Evolutionary conservation across 1,284 basidiomycete species (phyloP).

Genomic region (Pseudozyma hubeiensis): DNA sequence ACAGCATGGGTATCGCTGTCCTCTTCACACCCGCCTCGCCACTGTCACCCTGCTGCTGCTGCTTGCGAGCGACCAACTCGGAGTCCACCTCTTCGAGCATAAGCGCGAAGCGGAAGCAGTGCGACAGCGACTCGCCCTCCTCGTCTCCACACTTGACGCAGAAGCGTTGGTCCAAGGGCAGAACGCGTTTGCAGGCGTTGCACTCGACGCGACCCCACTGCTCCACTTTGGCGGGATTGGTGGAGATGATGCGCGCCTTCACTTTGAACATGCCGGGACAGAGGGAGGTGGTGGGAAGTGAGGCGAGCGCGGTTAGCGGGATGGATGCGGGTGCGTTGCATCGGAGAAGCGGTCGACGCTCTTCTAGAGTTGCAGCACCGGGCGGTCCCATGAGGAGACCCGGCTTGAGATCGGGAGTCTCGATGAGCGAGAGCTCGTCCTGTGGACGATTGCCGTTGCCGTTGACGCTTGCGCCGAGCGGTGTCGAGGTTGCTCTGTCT

Average conservation of each 20-base stretch:
- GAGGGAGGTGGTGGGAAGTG: constrained; percentile 31
- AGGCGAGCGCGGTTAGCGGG: constrained; percentile 25
- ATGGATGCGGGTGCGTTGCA: constrained; percentile 40
- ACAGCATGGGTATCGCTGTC: constrained; percentile 27
- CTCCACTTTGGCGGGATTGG: constrained; percentile 34
- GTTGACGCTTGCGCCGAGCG: constrained; percentile 18
- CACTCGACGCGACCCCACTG: constrained; percentile 45
- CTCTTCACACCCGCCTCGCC: constrained; percentile 7
- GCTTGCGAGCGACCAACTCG: constrained; percentile 27
- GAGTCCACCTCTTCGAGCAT: constrained; percentile 47
- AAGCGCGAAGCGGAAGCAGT: constrained; percentile 42
- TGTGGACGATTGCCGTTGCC: constrained; percentile 7
- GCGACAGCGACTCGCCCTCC: constrained; percentile 35
- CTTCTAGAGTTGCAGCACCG: constrained; percentile 1
- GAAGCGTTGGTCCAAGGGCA: constrained; percentile 43
- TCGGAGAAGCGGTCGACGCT: constrained; percentile 25
- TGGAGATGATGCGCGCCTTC: constrained; percentile 32
- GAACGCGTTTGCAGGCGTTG: constrained; percentile 29
- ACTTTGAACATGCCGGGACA: constrained; percentile 46
- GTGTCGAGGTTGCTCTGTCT: neutral
- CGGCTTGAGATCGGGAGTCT: constrained; percentile 29
- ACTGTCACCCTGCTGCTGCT: neutral
- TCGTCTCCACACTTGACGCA: constrained; percentile 47
- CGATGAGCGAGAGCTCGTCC: constrained; percentile 11
- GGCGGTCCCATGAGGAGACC: constrained; percentile 30